Conservation (phyloP, 495 filamentous ascomycete genomes). For the Podospora fimiseda region DNA sequence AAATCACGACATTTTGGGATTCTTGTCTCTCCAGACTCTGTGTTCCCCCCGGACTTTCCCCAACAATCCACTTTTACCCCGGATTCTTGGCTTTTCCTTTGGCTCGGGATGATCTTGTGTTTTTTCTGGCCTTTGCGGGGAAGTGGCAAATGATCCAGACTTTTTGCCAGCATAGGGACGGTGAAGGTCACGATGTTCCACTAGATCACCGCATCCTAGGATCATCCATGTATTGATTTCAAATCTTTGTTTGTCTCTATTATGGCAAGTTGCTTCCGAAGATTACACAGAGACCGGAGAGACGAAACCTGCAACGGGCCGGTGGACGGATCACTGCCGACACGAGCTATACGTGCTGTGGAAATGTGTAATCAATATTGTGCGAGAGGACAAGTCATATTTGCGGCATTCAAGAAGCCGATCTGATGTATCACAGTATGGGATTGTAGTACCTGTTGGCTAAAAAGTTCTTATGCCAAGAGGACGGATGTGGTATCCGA, state of each 20-base stretch:
- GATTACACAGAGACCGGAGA: background rate
- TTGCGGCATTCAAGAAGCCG: too few relatives aligned
- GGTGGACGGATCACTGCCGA: background rate
- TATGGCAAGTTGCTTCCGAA: background rate
- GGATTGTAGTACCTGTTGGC: too few relatives aligned
- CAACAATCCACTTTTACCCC: background rate
- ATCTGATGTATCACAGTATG: too few relatives aligned
- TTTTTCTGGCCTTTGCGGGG: background rate
- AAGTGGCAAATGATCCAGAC: background rate
- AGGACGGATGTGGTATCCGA: too few relatives aligned
- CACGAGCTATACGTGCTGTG: too few relatives aligned
- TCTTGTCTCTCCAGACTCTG: background rate
- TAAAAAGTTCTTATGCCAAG: too few relatives aligned
- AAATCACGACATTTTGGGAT: too few relatives aligned
- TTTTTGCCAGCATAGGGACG: background rate
- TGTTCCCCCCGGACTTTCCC: background rate
- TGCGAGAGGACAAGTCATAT: too few relatives aligned
- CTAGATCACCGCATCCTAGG: too few relatives aligned
- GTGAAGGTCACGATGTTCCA: too few relatives aligned
- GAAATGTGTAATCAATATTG: too few relatives aligned
- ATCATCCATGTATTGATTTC: background rate
- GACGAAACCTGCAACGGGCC: background rate
- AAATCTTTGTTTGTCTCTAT: background rate
- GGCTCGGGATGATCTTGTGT: background rate
- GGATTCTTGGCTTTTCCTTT: slow-evolving; percentile 4